Conservation (phyloP, 371 early-diverging fungal species). For the Rhizomucor pusillus region DNA sequence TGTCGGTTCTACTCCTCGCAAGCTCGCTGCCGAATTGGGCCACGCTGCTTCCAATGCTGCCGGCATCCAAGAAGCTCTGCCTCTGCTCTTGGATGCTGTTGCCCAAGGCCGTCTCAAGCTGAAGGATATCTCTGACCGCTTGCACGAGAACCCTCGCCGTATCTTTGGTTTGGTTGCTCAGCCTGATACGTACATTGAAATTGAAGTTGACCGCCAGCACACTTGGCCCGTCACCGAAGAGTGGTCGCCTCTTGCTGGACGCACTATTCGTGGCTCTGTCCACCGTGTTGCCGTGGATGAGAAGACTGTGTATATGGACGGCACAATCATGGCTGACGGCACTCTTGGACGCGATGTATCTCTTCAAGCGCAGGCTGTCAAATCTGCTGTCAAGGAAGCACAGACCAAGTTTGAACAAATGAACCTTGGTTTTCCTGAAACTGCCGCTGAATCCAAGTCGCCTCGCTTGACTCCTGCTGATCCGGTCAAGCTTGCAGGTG, state of each 20-base stretch:
- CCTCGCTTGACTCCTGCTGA: conserved; percentile 18
- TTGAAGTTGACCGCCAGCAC: conserved; percentile 65
- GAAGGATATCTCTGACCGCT: conserved; percentile 69
- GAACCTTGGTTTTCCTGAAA: conserved; percentile 6
- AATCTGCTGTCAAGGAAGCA: conserved; percentile 14
- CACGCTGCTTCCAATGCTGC: conserved; percentile 35
- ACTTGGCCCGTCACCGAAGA: conserved; percentile 32
- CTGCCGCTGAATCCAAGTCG: conserved; percentile 11
- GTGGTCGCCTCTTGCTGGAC: conserved; percentile 51
- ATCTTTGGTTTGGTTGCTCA: conserved; percentile 90
- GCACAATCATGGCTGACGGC: conserved; percentile 45
- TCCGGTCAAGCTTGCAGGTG: conserved; percentile 34
- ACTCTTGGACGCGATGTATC: conserved; percentile 56
- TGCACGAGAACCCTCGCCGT: conserved; percentile 81
- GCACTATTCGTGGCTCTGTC: conserved; percentile 58
- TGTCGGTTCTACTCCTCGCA: conserved; percentile 69
- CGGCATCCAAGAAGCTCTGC: conserved; percentile 76
- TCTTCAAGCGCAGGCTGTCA: conserved; percentile 39
- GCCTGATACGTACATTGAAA: conserved; percentile 86
- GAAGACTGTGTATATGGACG: conserved; percentile 83
- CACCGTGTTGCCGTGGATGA: conserved; percentile 88
- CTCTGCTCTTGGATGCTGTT: conserved; percentile 83
- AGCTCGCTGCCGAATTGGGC: conserved; percentile 54
- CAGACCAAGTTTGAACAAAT: conserved; percentile 8
- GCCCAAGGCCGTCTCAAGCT: conserved; percentile 77